Base-by-base conservation (phyloP, 495 filamentous ascomycete species). In the Xylaria longipes region DNA sequence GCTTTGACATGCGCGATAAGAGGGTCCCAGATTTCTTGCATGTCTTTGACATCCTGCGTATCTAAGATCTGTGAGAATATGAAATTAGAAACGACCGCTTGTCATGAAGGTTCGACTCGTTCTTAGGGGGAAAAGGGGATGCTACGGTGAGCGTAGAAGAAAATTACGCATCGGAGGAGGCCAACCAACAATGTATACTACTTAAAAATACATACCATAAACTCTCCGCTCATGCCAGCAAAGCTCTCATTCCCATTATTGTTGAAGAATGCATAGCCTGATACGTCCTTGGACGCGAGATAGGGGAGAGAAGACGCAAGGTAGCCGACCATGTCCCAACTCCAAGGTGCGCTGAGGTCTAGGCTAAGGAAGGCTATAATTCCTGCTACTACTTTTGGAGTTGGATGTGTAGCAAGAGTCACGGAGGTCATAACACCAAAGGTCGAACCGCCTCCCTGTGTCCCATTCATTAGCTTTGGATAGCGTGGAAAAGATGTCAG, bases 391-490 rank as follows among this genome's bases (percentile, higher is more conserved):
- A 83, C n/a, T 45, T 71, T 48, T 5, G 79, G 80, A 29, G 73
- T 77, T 17, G 81, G 81, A 71, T 76, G 74, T 12, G 84, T 82
- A 33, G 77, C 70, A 9, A 85, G 73, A 1, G 89, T 92, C 63
- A 87, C 80, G 1, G 85, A 87, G 60, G 82, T 86, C n/a, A 91
- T 82, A 41, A 91, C 83, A 4, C 87, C 90, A 56, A 89, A 92
- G 11, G 89, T 91, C 22, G 88, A 88, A 29, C 85, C 89, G 20
- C 90, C 91, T 20, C 90, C 90, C 83, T 86, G 45, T 11, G 58
- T 41, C 57, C 71, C 37, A 69, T 67, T n/a, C 3, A 45, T 45
- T 29, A 25, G 54, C 2, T 17, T 1, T 33, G 35, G n/a, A n/a
- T 45, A 61, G 17, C 11, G 17, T 1, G 1, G 1, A 20, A 65